Evolutionary conservation across 164 flowering plant species (phyloP), one percentile per base, ranked within the genome.

Genomic region (Nelumbo lutea): DNA sequence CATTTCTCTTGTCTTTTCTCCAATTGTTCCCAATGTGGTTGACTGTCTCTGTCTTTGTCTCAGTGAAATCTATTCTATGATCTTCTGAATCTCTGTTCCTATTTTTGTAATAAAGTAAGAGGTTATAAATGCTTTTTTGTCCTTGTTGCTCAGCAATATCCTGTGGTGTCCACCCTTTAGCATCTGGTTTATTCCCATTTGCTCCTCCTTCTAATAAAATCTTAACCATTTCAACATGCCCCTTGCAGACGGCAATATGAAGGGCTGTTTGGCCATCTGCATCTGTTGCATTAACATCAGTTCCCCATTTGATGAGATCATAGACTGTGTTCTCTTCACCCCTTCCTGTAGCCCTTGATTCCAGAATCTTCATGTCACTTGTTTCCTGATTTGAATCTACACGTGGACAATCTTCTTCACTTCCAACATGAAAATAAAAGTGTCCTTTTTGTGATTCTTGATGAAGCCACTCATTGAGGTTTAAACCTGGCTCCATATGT

Each of bases 101-200:
- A 52, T 68, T 74, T 72, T 81, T 83, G 39, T 75, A 73, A 75
- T 72, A 63, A 56, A 47, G 53, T 71, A 78, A 62, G 64, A 80
- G 79, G 68, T 77, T 79, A 76, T 72, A 68, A 50, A 79, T 78
- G 73, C 73, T 78, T 70, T 72, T 77, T 46, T 72, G 78, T 70
- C 74, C 79, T 68, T 68, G 78, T 70, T 78, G 78, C 75, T 79
- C 75, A 47, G 83, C 83, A 67, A 72, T 48, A 62, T 74, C 79
- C 77, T 79, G 82, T 72, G 89, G 77, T 8, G 81, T 81, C 86
- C 76, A 68, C 56, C 82, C 86, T 68, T 61, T 67, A 4, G 82
- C 73, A 78, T 83, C 86, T 56, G 76, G 70, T 73, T 80, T 80
- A 50, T 83, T 80, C 41, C 73, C 68, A 61, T 79, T 71, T 69